Conservation (phyloP, 139 green algal genomes). For the Mychonastes homosphaera region DNA sequence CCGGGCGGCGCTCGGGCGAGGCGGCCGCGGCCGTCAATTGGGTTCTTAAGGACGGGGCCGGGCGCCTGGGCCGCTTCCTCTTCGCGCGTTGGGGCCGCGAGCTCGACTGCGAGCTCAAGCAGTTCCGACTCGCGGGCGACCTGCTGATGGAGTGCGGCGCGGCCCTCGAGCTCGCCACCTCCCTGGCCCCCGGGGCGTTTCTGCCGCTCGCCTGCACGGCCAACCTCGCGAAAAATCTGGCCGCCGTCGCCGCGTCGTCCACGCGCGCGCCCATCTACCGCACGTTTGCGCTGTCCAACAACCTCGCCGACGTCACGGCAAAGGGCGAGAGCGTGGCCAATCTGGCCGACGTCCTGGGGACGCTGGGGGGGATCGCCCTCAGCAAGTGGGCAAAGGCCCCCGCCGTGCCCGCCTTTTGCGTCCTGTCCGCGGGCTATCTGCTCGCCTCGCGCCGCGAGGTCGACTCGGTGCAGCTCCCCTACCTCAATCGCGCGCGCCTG, state of each 20-base stretch:
- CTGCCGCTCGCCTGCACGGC: conserved; percentile 75
- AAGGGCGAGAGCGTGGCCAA: conserved; percentile 80
- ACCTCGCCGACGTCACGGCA: conserved; percentile 67
- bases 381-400: conserved; percentile 31
- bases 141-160: conserved; percentile 54
- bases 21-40: conserved; percentile 80
- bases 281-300: conserved; percentile 67
- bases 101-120: conserved; percentile 83
- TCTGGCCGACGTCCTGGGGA: conserved; percentile 74
- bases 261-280: conserved; percentile 80
- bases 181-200: conserved; percentile 49
- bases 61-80: conserved; percentile 69
- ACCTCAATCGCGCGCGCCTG: conserved; percentile 68
- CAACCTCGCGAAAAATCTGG: conserved; percentile 75
- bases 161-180: conserved; percentile 67
- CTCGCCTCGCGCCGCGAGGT: conserved; percentile 52
- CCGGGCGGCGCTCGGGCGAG: conserved; percentile 30
- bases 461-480: conserved; percentile 65
- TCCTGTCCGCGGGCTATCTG: conserved; percentile 54
- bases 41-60: conserved; percentile 77
- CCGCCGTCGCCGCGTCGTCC: conserved; percentile 54
- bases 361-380: conserved; percentile 48
- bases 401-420: conserved; percentile 50
- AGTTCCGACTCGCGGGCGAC: conserved; percentile 64
- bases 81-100: conserved; percentile 74